Evolutionary conservation across 2,329 filamentous ascomycete genomes (phyloP), one percentile per base, ranked within the genome.

Genomic region (Phialemonium atrogriseum): DNA sequence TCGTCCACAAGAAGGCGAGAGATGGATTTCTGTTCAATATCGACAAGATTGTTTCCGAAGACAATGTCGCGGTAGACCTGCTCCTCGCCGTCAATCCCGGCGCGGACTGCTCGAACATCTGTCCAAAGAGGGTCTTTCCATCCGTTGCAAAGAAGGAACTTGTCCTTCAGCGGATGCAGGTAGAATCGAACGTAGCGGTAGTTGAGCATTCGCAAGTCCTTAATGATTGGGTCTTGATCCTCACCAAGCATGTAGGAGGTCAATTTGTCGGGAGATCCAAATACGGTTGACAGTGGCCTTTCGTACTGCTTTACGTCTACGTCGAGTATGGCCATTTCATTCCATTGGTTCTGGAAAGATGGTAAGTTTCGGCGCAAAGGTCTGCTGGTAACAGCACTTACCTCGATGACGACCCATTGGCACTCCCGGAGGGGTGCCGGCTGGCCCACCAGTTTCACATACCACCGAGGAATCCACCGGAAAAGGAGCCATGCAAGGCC

Each of bases 111-210:
- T 36, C 78, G 76, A 2, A 89, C 73, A 48, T 86, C 76, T 3
- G 74, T 84, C 91, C 91, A 98, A 15, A 73, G 64, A 0, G 89
- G 87, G 48, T 98, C 91, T 55, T 93, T 94, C 91, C 91, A 98
- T 19, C 84, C 85, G 48, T 78, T 88, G 36, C 80, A 84, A 4
- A 93, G 68, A 17, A 88, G 64, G 44, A 96, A 96, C 56, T 82
- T 91, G 58, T 95, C 91, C 48, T 84, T 83, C 10, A 85, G 51
- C 1, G 89, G 87, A 49, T 98, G 85, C 51, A 84, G 96, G 51
- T 82, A 89, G 47, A 98, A 87, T 30, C 86, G 82, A 40, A 98
- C 81, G 51, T 98, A 96, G 43, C 91, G 80, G 56, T 96, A 98
- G 49, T 94, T 85, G 35, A 98, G 64, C 32, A 79, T 82, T 16